Percentiles rank a stretch among this genome's conserved stretches.
These are phyloP conservation scores for Suillus paluster DNA, from an alignment of 768 basidiomycete species.

Conservation along the genomic window DNA sequence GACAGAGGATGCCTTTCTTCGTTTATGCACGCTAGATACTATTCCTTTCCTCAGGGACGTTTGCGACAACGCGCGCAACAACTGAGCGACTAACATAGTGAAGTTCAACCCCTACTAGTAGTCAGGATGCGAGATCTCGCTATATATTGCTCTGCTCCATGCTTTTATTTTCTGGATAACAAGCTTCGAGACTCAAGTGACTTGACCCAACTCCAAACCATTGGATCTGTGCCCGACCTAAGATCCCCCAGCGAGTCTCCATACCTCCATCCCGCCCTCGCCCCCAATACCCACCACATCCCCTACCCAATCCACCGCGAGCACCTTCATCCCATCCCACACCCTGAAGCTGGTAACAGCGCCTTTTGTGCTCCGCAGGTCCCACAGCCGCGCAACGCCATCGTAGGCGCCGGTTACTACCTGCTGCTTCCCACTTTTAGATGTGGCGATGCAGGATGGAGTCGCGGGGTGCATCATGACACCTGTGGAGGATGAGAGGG, in stretches of 20 bases:
- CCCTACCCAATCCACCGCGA: constrained; percentile 60
- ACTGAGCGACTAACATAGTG: too few relatives aligned
- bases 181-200: too few relatives aligned
- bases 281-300: constrained; percentile 64
- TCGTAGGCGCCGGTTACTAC: constrained; percentile 79
- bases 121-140: too few relatives aligned
- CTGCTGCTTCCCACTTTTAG: constrained; percentile 44
- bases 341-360: constrained; percentile 68
- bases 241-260: constrained; percentile 51
- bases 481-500: constrained; percentile 40
- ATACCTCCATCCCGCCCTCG: constrained; percentile 68
- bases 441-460: constrained; percentile 57
- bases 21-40: too few relatives aligned
- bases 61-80: too few relatives aligned
- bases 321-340: constrained; percentile 64
- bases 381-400: constrained; percentile 79
- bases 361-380: constrained; percentile 70
- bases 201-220: neutral
- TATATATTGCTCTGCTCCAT: too few relatives aligned
- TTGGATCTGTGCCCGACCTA: constrained; percentile 11
- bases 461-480: constrained; percentile 66
- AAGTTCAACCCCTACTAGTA: too few relatives aligned
- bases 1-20: too few relatives aligned
- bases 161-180: too few relatives aligned
- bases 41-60: too few relatives aligned